A percentile compares a stretch with the other conserved stretches of the same genome.
Evolutionary conservation across 2,329 filamentous ascomycete species (phyloP).

Genomic region (Didymella glomerata): DNA sequence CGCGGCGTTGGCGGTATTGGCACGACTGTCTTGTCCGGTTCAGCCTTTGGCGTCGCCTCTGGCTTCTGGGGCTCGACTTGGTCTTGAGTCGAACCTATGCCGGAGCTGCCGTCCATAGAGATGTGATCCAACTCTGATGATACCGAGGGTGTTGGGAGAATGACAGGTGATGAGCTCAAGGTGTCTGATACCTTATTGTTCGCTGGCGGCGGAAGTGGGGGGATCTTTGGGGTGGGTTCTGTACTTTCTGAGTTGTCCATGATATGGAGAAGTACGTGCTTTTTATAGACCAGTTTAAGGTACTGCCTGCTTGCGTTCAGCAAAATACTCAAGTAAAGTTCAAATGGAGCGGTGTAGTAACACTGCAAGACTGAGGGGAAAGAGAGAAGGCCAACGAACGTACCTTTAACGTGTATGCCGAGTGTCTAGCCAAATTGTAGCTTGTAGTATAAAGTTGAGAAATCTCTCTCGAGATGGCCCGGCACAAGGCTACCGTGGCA

Average conservation of each 20-base stretch:
- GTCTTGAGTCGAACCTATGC: slow-evolving; percentile 29
- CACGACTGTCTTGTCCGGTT: neutral
- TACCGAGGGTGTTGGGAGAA: slow-evolving; percentile 37
- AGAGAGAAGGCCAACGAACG: too few relatives aligned
- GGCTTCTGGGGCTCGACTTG: slow-evolving; percentile 18
- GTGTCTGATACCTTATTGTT: slow-evolving; percentile 32
- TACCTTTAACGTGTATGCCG: too few relatives aligned
- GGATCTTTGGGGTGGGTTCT: slow-evolving; percentile 17
- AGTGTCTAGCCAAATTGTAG: too few relatives aligned
- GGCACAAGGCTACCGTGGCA: too few relatives aligned
- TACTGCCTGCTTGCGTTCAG: too few relatives aligned
- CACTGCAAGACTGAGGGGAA: too few relatives aligned
- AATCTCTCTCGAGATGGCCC: too few relatives aligned
- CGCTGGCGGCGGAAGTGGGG: slow-evolving; percentile 17
- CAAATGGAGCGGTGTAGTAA: neutral
- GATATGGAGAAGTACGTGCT: neutral
- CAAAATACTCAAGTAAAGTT: neutral
- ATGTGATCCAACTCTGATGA: slow-evolving; percentile 32
- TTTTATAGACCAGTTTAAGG: too few relatives aligned
- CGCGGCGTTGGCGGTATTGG: neutral
- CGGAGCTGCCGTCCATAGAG: slow-evolving; percentile 23
- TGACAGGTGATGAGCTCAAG: slow-evolving; percentile 35
- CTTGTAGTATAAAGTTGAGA: too few relatives aligned
- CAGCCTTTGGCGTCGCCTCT: slow-evolving; percentile 9
- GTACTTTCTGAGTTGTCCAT: slow-evolving; percentile 33